Conservation (phyloP, 331 rosid genomes). For the Telfairia occidentalis region DNA sequence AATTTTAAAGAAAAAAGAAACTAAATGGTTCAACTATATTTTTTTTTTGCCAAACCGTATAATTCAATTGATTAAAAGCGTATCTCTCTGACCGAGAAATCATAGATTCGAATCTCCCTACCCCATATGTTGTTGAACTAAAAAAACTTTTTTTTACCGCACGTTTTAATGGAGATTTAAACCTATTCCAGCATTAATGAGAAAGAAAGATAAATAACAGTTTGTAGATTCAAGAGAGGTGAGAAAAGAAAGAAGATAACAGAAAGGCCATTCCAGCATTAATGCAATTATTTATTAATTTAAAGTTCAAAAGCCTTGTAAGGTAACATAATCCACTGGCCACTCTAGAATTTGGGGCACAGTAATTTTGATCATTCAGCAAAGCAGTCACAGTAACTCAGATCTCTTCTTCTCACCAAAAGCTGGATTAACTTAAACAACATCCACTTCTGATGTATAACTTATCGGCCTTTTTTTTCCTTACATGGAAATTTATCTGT, state of each 20-base stretch:
- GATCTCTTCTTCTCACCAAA: constrained; percentile 3
- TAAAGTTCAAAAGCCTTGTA: neutral
- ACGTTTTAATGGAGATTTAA: neutral
- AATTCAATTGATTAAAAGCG: too few relatives aligned
- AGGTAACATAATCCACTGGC: constrained; percentile 1
- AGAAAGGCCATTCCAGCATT: neutral
- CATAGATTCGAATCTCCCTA: too few relatives aligned
- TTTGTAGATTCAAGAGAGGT: neutral
- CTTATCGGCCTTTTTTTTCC: neutral
- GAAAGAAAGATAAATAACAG: neutral
- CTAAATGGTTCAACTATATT: neutral
- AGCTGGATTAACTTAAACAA: constrained; percentile 14
- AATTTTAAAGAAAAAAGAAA: neutral
- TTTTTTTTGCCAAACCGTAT: too few relatives aligned
- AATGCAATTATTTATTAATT: constrained; percentile 6
- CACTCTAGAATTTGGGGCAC: constrained; percentile 7
- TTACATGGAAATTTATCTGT: neutral
- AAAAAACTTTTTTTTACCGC: neutral
- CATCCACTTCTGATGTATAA: constrained; percentile 27
- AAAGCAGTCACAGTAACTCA: constrained; percentile 5
- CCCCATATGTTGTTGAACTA: too few relatives aligned
- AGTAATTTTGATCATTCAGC: neutral
- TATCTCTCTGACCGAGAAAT: too few relatives aligned
- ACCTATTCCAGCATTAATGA: neutral
- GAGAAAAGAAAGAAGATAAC: neutral